These are phyloP conservation scores for Rhodocollybia butyracea DNA, from an alignment of 768 basidiomycete species.

Conservation along the genomic window DNA sequence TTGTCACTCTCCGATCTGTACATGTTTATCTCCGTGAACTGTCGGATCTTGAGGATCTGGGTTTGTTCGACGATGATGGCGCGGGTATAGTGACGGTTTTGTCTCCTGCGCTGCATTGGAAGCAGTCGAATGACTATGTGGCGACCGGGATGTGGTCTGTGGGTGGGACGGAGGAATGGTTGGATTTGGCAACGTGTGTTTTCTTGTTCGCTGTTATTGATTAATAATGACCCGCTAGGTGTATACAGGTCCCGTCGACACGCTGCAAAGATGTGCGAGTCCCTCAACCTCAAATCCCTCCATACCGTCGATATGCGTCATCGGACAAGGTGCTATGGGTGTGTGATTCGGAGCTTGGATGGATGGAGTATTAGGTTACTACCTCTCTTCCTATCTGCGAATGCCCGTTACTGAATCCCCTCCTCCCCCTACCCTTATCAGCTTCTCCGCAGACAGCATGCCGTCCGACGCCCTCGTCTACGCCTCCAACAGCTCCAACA, in stretches of 20 bases:
- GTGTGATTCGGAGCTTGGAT: slow-evolving; percentile 60
- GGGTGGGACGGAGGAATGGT: slow-evolving; percentile 43
- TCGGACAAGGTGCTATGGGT: slow-evolving; percentile 68
- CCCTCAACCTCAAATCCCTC: slow-evolving; percentile 58
- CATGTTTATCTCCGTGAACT: slow-evolving; percentile 73
- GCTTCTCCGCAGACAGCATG: slow-evolving; percentile 90
- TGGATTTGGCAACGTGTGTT: slow-evolving; percentile 36
- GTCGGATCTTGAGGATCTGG: slow-evolving; percentile 68
- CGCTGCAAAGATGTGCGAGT: slow-evolving; percentile 41
- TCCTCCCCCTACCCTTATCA: slow-evolving; percentile 25
- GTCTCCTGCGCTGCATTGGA: slow-evolving; percentile 54
- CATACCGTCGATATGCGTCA: slow-evolving; percentile 73
- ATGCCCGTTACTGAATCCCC: slow-evolving; percentile 11
- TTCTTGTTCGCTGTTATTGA: neutral
- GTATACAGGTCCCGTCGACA: slow-evolving; percentile 39
- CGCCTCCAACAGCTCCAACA: slow-evolving; percentile 51
- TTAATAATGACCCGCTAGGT: neutral
- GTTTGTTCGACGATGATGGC: slow-evolving; percentile 42
- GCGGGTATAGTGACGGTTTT: slow-evolving; percentile 56
- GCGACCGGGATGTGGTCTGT: slow-evolving; percentile 39
- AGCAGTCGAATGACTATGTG: slow-evolving; percentile 31
- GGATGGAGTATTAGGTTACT: slow-evolving; percentile 80
- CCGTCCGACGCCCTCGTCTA: slow-evolving; percentile 67
- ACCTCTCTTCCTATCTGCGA: slow-evolving; percentile 36
- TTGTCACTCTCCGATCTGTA: slow-evolving; percentile 57